These are phyloP conservation scores for Ganoderma resinaceum DNA, from an alignment of 1,284 basidiomycete species.

Conservation along the genomic window DNA sequence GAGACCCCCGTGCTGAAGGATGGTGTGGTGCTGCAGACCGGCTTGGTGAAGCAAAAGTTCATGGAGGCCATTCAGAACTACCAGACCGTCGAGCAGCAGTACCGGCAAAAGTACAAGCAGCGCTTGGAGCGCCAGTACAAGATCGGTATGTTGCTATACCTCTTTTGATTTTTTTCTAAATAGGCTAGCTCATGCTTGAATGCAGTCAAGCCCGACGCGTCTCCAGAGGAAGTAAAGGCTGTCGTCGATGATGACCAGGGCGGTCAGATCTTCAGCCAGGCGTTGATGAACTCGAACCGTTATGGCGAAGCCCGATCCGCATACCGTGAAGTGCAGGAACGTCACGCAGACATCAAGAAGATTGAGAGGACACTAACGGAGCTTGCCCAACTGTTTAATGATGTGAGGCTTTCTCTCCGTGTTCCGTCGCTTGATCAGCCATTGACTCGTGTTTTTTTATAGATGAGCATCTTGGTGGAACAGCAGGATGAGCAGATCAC, in stretches of 20 bases:
- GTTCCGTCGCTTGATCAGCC: not conserved
- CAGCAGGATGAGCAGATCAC: constrained; percentile 91
- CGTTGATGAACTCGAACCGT: constrained; percentile 90
- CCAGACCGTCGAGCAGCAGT: constrained; percentile 93
- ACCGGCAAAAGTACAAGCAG: constrained; percentile 93
- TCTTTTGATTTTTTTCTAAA: not conserved
- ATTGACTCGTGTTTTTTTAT: constrained; percentile 4
- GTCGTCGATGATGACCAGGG: constrained; percentile 88
- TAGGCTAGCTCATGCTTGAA: not conserved
- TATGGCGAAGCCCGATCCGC: constrained; percentile 92
- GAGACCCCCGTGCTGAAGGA: constrained; percentile 42
- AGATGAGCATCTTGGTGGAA: constrained; percentile 92
- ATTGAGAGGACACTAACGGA: constrained; percentile 95
- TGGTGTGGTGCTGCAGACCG: constrained; percentile 54
- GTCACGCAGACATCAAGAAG: constrained; percentile 94
- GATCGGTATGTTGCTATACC: constrained; percentile 67
- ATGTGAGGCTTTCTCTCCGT: constrained; percentile 56
- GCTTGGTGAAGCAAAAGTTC: constrained; percentile 82
- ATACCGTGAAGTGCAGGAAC: constrained; percentile 95
- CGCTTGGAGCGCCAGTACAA: constrained; percentile 96
- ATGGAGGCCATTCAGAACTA: constrained; percentile 87
- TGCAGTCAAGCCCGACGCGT: constrained; percentile 92
- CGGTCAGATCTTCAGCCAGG: constrained; percentile 94
- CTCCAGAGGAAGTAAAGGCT: constrained; percentile 88
- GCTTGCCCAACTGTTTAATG: constrained; percentile 95